Evolutionary conservation across 1,284 basidiomycete genomes (phyloP), one percentile per base, ranked within the genome.

Genomic region (Inonotus hispidus): DNA sequence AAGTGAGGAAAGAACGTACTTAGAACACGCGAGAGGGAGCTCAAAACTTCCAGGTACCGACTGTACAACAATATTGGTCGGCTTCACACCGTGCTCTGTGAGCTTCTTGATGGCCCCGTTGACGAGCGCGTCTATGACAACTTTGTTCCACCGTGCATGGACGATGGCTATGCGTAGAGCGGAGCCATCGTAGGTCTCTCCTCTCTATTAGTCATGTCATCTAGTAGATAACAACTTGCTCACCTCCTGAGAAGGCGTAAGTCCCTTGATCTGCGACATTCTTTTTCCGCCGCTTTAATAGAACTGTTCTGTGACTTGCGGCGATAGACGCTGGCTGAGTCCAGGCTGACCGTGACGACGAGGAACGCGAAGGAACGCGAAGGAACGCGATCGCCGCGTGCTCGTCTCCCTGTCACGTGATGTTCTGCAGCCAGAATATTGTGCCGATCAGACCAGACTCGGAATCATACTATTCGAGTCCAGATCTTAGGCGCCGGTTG

Each of bases 1-100:
- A 43, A 43, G 16, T 37, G 8, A 52, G n/a, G 23, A 35, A 35
- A 41, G 45, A 4, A 77, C 81, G 72, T 77, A 93, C 90, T 82
- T 90, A 70, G 81, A 82, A 68, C 84, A 87, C 11, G 93, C 94
- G 64, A 95, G 77, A 3, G 94, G 94, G n/a, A 97, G 81, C 77
- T 97, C 94, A 73, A 87, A 97, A 74, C 90, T 93, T 19, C 96
- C 96, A 0, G 96, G 95, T 1, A 99, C 94, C 29, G 86, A 89
- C 77, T 96, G 90, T 58, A 97, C 78, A 61, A 94, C 82, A 67
- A 98, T 97, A 71, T 98, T 96, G 70, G 82, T 82, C 62, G 91
- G 83, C 77, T 92, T 92, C 65, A 98, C 95, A 46, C 95, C 95
- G 39, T 84, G 79, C 68, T 86, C 86, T 75, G 84, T 90, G 66